Evolutionary conservation across 805 yeast species (phyloP), one percentile per base, ranked within the genome.

Genomic region (Wickerhamomyces chaumierensis): DNA sequence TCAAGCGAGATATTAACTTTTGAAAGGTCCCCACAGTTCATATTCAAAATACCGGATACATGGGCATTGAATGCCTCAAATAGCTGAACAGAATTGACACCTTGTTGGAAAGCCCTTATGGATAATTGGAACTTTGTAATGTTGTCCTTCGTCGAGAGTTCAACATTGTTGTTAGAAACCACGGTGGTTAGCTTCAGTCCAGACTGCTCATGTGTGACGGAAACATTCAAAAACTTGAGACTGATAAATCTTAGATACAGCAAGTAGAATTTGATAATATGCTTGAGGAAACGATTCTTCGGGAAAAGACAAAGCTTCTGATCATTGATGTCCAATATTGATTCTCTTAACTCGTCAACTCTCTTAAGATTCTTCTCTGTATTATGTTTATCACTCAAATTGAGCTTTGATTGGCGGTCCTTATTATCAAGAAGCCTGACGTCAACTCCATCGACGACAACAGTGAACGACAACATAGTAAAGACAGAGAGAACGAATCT

Each of bases 211-310:
- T 42, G 33, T 5, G 35, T 33, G 18, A 51, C 19, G 12, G 20
- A 31, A 3, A 47, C 12, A 25, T 51, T 46, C 4, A 41, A 29
- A 11, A 52, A 16, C 7, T 46, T 44, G 11, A 53, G 19, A 9
- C 49, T 53, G 23, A 52, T 39, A 39, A 53, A 53, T 23, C 53
- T 44, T 34, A 51, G 44, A 36, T 52, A 52, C 7, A 45, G 39
- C 23, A 53, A 21, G 29, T 51, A 53, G 5, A 20, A 18, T 23
- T 45, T 41, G 5, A 43, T 20, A 3, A 47, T 12, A 9, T 34
- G 33, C 18, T 39, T 48, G 21, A 32, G 3, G 4, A 31, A 7
- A 2, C 1, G 33, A 14, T 38, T 45, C 28, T 42, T 32, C 6
- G 47, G 42, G 18, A 44, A 46, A 0, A 53, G 43, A 20, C 45